Conservation (phyloP, 2,329 filamentous ascomycete genomes). For the Colletotrichum sp. region DNA sequence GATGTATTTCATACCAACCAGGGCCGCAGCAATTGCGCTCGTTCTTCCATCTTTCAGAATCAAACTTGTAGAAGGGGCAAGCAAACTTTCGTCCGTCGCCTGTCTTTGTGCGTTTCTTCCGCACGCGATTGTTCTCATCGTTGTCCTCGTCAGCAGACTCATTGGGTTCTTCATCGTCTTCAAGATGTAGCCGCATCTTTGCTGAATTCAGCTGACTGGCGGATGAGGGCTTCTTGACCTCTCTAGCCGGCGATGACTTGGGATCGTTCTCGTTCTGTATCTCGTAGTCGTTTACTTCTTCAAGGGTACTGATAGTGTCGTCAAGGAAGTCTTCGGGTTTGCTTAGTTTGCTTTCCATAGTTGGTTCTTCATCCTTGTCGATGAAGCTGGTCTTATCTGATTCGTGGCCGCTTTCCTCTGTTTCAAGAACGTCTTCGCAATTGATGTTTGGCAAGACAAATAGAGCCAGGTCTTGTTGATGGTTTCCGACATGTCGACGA, state of each 20-base stretch:
- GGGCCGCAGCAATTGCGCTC: constrained; percentile 34
- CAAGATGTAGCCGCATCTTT: background rate
- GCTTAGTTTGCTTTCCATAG: no score
- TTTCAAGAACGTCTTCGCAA: no score
- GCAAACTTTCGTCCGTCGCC: constrained; percentile 26
- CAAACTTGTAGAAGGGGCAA: constrained; percentile 44
- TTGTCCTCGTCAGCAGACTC: background rate
- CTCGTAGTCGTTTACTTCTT: background rate
- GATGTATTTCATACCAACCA: constrained; percentile 40
- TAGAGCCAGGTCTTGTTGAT: no score
- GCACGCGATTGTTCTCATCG: background rate
- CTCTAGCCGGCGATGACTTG: background rate
- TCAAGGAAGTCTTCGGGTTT: constrained; percentile 7
- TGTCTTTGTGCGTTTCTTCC: constrained; percentile 9
- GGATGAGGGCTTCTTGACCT: background rate
- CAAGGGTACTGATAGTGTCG: background rate
- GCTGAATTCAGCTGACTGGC: background rate
- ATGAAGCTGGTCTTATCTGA: no score
- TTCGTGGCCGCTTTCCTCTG: no score
- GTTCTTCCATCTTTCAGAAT: constrained; percentile 26
- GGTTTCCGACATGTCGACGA: no score
- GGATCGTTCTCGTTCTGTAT: background rate
- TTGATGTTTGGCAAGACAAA: no score
- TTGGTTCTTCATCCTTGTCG: no score
- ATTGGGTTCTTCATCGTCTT: background rate